phyloP scores from a whole-genome alignment of 495 filamentous ascomycete species.

The Cryomyces antarcticus region DNA sequence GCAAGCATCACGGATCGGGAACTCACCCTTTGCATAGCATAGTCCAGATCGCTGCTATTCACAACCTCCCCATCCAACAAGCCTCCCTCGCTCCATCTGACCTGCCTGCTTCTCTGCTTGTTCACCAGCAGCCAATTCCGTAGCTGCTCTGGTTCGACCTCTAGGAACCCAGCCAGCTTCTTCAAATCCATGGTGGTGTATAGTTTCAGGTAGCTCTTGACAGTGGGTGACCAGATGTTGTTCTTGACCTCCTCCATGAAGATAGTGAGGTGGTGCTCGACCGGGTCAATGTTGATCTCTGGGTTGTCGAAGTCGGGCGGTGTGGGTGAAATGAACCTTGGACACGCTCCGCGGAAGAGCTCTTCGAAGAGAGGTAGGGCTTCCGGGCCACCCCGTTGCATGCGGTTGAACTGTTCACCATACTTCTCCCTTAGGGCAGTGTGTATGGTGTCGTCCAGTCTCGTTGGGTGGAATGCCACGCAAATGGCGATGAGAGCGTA shows the following conservation, averaged over 20 bases:
- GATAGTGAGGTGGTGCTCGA: conserved; percentile 88
- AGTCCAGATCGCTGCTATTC: conserved; percentile 83
- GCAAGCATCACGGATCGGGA: neutral
- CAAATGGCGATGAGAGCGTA: conserved; percentile 97
- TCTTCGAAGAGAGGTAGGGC: conserved; percentile 91
- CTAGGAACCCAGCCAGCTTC: conserved; percentile 92
- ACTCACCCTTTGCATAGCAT: conserved; percentile 79
- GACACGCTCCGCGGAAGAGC: conserved; percentile 85
- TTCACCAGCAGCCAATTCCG: conserved; percentile 81
- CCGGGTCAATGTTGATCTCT: conserved; percentile 80
- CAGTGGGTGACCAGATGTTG: conserved; percentile 84
- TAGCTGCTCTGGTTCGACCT: conserved; percentile 81
- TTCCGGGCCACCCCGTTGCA: conserved; percentile 89
- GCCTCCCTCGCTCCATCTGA: conserved; percentile 78
- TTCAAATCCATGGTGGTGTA: conserved; percentile 99
- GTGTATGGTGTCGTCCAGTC: conserved; percentile 97
- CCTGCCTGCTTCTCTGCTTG: conserved; percentile 94
- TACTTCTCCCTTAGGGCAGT: conserved; percentile 96
- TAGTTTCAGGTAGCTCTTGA: conserved; percentile 94
- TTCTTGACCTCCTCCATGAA: conserved; percentile 99
- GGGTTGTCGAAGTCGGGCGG: conserved; percentile 95
- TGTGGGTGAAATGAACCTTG: conserved; percentile 96
- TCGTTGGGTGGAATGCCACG: conserved; percentile 88
- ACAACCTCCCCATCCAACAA: conserved; percentile 82
- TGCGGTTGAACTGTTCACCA: conserved; percentile 82